These are phyloP conservation scores for Saussurea involucrata DNA, from an alignment of 129 eudicot genomes.

Conservation along the genomic window DNA sequence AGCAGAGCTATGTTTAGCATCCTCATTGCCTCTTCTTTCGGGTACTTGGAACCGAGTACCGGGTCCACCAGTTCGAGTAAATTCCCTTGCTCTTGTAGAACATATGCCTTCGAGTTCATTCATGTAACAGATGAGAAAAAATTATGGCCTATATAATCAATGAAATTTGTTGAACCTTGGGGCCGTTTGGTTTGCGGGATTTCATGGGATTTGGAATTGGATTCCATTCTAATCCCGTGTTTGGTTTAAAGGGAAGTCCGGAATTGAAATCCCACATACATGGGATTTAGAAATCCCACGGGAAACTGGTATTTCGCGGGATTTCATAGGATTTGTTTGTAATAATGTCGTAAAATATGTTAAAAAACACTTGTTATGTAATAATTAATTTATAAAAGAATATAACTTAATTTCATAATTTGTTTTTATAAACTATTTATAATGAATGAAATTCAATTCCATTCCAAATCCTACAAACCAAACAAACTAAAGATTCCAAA, in stretches of 20 bases:
- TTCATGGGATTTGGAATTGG: not conserved
- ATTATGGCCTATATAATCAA: not conserved
- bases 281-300: not conserved
- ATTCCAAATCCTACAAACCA: not conserved
- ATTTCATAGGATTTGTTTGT: not conserved
- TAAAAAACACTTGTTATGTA: not conserved
- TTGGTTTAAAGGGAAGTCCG: not conserved
- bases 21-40: constrained; percentile 55
- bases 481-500: not conserved
- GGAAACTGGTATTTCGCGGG: not conserved
- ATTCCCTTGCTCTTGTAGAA: constrained; percentile 75
- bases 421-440: too few relatives aligned
- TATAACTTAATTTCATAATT: too few relatives aligned
- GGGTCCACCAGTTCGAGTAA: constrained; percentile 85
- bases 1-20: constrained; percentile 63
- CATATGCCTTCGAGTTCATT: constrained; percentile 52
- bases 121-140: not conserved
- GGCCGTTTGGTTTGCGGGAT: too few relatives aligned
- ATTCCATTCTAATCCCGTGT: not conserved
- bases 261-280: not conserved
- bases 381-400: too few relatives aligned
- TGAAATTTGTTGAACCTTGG: not conserved
- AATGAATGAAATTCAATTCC: too few relatives aligned
- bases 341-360: not conserved
- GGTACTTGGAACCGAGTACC: constrained; percentile 48